Percentiles rank a stretch among this genome's conserved stretches.
Evolutionary conservation across 768 basidiomycete species (phyloP).

Genomic region (Coprinopsis sp.): DNA sequence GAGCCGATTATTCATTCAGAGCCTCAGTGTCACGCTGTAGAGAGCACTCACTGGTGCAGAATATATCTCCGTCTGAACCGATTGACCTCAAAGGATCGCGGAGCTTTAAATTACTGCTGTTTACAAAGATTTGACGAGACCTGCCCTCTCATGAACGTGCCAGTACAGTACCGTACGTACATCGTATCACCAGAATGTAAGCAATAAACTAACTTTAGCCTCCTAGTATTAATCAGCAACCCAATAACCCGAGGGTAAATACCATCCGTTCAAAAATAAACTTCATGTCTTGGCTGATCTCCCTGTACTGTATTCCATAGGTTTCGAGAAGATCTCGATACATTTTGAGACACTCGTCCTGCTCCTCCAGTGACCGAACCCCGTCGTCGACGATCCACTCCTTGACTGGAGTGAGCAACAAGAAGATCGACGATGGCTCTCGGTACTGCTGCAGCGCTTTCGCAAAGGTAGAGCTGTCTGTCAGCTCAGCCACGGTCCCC

Average conservation of each 20-base stretch:
- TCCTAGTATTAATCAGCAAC: conserved; percentile 5
- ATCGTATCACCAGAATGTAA: too few species aligned
- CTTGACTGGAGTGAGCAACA: conserved; percentile 49
- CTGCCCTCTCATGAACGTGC: too few species aligned
- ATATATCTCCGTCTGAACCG: too few species aligned
- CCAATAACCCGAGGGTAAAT: conserved; percentile 15
- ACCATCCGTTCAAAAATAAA: conserved; percentile 35
- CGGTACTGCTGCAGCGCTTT: conserved; percentile 39
- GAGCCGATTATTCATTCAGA: too few species aligned
- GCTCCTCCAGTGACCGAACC: conserved; percentile 50
- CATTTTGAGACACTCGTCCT: conserved; percentile 31
- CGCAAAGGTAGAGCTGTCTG: conserved; percentile 34
- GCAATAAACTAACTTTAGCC: too few species aligned
- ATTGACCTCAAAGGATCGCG: too few species aligned
- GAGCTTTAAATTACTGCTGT: too few species aligned
- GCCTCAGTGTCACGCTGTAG: too few species aligned
- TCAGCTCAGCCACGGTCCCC: conserved; percentile 30
- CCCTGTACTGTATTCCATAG: conserved; percentile 39
- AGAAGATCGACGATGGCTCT: conserved; percentile 34
- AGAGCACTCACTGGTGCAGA: too few species aligned
- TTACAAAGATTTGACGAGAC: too few species aligned
- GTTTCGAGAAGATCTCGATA: conserved; percentile 37
- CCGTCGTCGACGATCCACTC: conserved; percentile 67
- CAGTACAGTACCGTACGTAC: too few species aligned
- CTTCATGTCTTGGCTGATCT: conserved; percentile 42